Evolutionary conservation across 2,329 filamentous ascomycete genomes (phyloP), one percentile per base, ranked within the genome.

Genomic region (Fusarium continuum): DNA sequence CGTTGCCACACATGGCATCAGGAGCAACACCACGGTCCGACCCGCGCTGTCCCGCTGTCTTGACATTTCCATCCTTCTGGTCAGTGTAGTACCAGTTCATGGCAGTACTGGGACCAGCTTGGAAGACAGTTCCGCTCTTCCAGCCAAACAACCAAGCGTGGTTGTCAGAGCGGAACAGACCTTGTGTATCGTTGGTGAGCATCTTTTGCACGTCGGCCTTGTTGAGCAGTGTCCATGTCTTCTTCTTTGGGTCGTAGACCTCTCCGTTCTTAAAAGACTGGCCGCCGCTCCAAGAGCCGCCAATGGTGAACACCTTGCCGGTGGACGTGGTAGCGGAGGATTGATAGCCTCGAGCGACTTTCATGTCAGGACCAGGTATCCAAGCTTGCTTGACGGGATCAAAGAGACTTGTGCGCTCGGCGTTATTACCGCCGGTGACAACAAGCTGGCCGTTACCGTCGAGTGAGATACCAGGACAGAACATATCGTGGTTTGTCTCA

Each of bases 51-150:
- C 62, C 61, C 4, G 56, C 56, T 2, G 34, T n/a, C 14, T 49
- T 62, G 5, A 54, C 51, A 3, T 28, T 39, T 70, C 80, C 7
- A 4, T 48, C 34, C 2, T 51, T 56, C 1, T 34, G 36, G 5
- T 67, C 66, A 1, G 78, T 82, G 23, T 76, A 76, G 58, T 81
- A 87, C 85, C 85, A 87, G 62, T 86, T 81, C 81, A 85, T 85
- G 1, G 73, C 72, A 34, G 73, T 79, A 28, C 78, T 80, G 1
- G 83, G 83, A 0, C 83, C 83, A 3, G 83, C 83, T 64, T 86
- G 83, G 61, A 86, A 83, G 5, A 84, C 76, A 1, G 72, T 77
- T 4, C 73, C 72, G 59, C 82, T 77, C 71, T 85, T 85, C 70
- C 71, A 72, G 3, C 65, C 70, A 25, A 73, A 71, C n/a, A 73